Percentiles rank a stretch among this genome's conserved stretches.
These are phyloP conservation scores for Beta lomatogona DNA, from an alignment of 179 eudicot genomes.

Conservation along the genomic window DNA sequence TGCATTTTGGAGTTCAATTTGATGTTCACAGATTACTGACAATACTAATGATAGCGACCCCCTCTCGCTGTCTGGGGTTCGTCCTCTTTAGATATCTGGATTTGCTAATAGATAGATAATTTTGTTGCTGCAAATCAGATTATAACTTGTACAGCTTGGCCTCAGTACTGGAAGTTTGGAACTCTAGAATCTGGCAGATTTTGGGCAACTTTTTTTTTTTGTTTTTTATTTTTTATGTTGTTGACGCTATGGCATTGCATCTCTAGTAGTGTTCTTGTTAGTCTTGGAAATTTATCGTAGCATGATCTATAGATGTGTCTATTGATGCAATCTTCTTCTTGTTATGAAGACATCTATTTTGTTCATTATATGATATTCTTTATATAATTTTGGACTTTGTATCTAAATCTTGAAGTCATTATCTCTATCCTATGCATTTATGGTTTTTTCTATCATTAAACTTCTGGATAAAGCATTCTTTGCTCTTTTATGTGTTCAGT, in stretches of 20 bases:
- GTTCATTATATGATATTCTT: not conserved
- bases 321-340: conserved; percentile 1
- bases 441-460: not conserved
- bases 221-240: not conserved
- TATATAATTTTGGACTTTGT: not conserved
- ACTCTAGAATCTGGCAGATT: not conserved
- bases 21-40: not conserved
- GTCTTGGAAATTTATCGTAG: not conserved
- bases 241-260: not conserved
- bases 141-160: too few species aligned
- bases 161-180: too few species aligned
- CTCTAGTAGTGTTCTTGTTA: not conserved
- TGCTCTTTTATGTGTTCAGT: conserved; percentile 46
- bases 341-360: not conserved
- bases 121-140: too few species aligned
- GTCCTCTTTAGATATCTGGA: not conserved
- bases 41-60: not conserved
- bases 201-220: not conserved
- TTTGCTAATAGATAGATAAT: too few species aligned
- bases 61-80: not conserved
- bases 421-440: not conserved
- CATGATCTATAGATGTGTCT: not conserved
- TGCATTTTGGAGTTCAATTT: not conserved
- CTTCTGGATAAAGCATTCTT: conserved; percentile 2
- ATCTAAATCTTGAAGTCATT: not conserved